Conservation (phyloP, 164 flowering plant genomes). For the Kalanchoe fedtschenkoi region DNA sequence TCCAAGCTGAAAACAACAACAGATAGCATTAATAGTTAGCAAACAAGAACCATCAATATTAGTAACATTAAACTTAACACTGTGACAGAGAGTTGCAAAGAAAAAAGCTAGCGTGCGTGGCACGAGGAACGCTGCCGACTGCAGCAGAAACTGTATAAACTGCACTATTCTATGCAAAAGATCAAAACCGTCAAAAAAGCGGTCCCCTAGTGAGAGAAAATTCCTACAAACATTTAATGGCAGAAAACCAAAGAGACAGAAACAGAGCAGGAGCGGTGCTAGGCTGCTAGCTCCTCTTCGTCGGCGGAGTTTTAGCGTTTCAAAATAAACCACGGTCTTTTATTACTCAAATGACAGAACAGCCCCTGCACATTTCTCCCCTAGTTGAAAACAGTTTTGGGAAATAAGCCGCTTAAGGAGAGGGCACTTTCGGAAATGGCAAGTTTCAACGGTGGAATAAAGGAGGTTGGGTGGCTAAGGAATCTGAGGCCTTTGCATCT, state of each 20-base stretch:
- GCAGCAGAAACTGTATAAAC: not conserved
- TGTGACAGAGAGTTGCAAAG: not conserved
- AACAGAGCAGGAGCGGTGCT: too few relatives aligned
- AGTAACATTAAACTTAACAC: not conserved
- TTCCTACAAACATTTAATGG: not conserved
- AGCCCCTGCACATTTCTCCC: not conserved
- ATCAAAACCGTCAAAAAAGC: not conserved
- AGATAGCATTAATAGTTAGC: not conserved
- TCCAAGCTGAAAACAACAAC: slow-evolving; percentile 3
- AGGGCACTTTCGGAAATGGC: not conserved
- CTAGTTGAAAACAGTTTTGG: not conserved
- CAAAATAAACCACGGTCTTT: too few relatives aligned
- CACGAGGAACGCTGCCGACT: not conserved
- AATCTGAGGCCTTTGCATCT: not conserved
- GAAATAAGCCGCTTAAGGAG: too few relatives aligned
- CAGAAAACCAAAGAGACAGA: too few relatives aligned
- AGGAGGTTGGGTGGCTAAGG: not conserved
- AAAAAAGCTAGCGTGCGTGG: slow-evolving; percentile 1
- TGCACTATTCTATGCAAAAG: not conserved
- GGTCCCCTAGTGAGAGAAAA: not conserved
- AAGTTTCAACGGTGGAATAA: not conserved
- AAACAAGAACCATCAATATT: not conserved
- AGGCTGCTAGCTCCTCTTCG: not conserved
- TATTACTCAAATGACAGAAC: not conserved
- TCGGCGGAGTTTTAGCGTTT: too few relatives aligned